Base-by-base conservation (phyloP, 352 stramenopile species). In the Phytophthora pseudosyringae region DNA sequence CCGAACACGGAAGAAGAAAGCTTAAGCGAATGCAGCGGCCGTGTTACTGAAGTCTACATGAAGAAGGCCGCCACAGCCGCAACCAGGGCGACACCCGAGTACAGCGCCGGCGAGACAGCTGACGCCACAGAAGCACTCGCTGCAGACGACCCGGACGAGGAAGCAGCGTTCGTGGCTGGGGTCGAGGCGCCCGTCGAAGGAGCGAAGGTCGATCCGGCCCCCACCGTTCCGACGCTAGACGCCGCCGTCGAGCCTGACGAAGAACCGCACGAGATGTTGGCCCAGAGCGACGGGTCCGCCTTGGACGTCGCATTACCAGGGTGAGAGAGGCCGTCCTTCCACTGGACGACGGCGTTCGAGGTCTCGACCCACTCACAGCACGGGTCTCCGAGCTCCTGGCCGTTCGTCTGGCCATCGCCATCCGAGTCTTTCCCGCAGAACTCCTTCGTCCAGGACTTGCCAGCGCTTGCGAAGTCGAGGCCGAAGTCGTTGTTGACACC, bases 351-450 rank as follows among this genome's bases (percentile, higher is more conserved):
- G 40, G 57, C 44, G 57, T 74, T 66, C 18, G 53, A 69, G 40
- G 59, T 32, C 54, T 66, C 47, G 35, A 71, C 64, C 81, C 81
- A 96, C 31, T 74, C 51, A 63, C 88, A 96, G 71, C 81, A 84
- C 45, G 86, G 86, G 59, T 96, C 88, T 10, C 88, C 86, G 1
- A 96, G 74, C 63, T 97, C 89, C 61, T 94, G 67, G 29, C 89
- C 89, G 67, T 97, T 95, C 18, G 85, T 94, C 16, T 84, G 73
- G 0, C 88, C 89, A 59, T 97, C 89, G 8, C 80, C 78, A 49
- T 97, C 89, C 48, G 73, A 89, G 64, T 97, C 89, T 12, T 74
- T 47, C 45, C 91, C n/a, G 54, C 86, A 94, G n/a, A 93, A 73
- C 16, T 61, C 59, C 8, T 49, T 60, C 12, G 76, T 80, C 76